Base-by-base conservation (phyloP, 129 eudicot genomes). In the Glebionis coronaria region DNA sequence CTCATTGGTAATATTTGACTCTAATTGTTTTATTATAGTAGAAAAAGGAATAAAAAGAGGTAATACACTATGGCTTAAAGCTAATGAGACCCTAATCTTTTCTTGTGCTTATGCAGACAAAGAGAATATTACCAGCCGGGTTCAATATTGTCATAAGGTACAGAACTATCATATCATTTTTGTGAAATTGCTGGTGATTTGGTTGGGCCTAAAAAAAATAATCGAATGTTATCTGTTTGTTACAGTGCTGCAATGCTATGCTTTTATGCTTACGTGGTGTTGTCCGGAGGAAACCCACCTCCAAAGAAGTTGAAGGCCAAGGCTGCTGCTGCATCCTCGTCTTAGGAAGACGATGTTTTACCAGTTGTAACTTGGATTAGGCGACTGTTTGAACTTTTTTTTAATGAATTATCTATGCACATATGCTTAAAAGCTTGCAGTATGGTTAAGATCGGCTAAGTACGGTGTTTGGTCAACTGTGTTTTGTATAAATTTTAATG, bases 251-350 rank as follows among this genome's bases (percentile, higher is more conserved):
- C 95, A 5, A 94, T 89, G 99, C 70, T 94, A 35, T 84, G 80
- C 83, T 89, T 94, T 74, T 94, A 89, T 72, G 63, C 90, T 2
- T 94, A 89, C 6, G 95, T 94, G 79, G 79, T 94, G 54, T 15
- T 87, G 59, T 81, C 97, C 7, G 99, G 99, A 11, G 99, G 99
- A 35, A 94, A 94, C 78, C 93, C 97, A 27, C 95, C 90, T 13
- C 95, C 99, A 53, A 94, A 87, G 88, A 89, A 94, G 78, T 46
- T 78, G 80, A 81, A 79, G 68, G 23, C 86, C 78, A 81, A 79
- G 66, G 23, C 86, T 27, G 63, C 63, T 18, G 50, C 83, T 15
- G 84, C 68, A 49, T 67, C 71, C 35, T 49, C 73, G 60, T 80
- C 82, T 35, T 35, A 61, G 54, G 44, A 13, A 69, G 42, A 60